Percentiles rank a stretch among this genome's conserved stretches.
Evolutionary conservation across 495 filamentous ascomycete species (phyloP).

Genomic region (Pseudoneurospora amorphoporcata): DNA sequence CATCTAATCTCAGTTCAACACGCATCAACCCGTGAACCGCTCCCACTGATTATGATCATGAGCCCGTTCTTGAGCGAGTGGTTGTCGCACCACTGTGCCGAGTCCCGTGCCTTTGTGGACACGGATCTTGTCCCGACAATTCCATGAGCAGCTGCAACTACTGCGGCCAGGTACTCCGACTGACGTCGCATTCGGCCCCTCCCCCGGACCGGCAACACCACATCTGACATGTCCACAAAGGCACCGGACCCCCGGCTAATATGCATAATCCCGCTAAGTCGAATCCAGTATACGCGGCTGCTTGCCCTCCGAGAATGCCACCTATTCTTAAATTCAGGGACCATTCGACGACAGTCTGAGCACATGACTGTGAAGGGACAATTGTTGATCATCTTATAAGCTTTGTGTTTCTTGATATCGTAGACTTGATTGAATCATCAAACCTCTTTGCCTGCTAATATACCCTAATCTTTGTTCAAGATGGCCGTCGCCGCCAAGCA

Average conservation of each 20-base stretch:
- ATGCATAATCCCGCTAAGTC: conserved; percentile 15
- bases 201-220: neutral
- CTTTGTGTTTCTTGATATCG: neutral
- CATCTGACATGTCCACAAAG: neutral
- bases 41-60: neutral
- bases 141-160: neutral
- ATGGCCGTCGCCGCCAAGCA: conserved; percentile 4
- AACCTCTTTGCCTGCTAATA: neutral
- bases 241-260: neutral
- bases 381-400: neutral
- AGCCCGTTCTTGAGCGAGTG: neutral
- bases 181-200: neutral
- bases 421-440: neutral
- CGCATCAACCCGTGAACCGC: neutral
- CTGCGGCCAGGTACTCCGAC: neutral
- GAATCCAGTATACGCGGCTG: conserved; percentile 21
- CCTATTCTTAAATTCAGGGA: conserved; percentile 13
- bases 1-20: neutral
- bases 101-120: neutral
- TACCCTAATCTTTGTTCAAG: neutral
- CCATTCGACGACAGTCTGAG: neutral
- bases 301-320: conserved; percentile 25
- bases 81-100: neutral
- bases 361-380: neutral
- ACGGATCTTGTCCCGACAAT: neutral